Evolutionary conservation across 768 basidiomycete species (phyloP), one percentile per base, ranked within the genome.

Genomic region (Boletus rubroflammeus): DNA sequence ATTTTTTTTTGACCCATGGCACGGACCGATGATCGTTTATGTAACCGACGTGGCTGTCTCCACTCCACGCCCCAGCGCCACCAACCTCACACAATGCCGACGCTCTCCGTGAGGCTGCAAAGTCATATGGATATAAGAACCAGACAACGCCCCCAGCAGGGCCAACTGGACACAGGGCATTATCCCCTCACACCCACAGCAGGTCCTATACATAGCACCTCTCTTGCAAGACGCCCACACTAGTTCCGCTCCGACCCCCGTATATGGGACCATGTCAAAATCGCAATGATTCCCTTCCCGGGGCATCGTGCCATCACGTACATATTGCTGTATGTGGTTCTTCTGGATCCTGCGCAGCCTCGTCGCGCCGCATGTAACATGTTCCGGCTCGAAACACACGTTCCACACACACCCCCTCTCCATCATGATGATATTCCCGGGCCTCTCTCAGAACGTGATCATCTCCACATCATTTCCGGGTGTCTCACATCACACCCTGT

Each of bases 321-420:
- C 53, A 51, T 50, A 26, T 46, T 67, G 59, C 62, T 51, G 19
- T 38, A 45, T 47, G 29, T 39, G 29, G 36, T 19, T 45, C 50
- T 57, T 57, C 53, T 57, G 26, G 36, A 35, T 40, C 28, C 55
- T 61, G 52, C 65, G 54, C 59, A 61, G 63, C 63, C 64, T 61
- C 57, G 34, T 55, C 35, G 44, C 52, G 54, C 63, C 41, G 47
- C 64, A 60, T 64, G 54, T 50, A 55, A 42, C 65, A 67, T 58
- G 63, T 52, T 64, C 63, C 63, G 65, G 56, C 62, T 65, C 65
- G 63, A 65, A 61, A 64, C 65, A 53, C 63, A 52, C 54, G 53
- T 51, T 54, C 59, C 55, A 65, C 49, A 45, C 63, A 54, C 62
- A 32, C 51, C 40, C 53, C 26, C 50, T 47, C 56, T n/a, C n/a